phyloP scores from a whole-genome alignment of 2,329 filamentous ascomycete genomes.

The Cyphellophora europaea region DNA sequence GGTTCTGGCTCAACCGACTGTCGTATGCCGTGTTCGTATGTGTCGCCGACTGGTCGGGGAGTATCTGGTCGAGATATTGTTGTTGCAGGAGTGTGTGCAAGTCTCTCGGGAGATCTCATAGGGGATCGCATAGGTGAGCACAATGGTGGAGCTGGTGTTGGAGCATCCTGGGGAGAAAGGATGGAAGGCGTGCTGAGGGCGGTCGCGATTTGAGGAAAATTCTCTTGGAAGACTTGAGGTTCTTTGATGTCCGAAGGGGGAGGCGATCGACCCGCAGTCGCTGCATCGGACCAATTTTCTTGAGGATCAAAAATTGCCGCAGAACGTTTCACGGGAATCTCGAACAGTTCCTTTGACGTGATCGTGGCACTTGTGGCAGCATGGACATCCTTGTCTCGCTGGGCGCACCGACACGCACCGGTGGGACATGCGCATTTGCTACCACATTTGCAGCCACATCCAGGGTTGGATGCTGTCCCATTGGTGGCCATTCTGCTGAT shows the following conservation, averaged over 20 bases:
- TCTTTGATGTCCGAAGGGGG: not conserved
- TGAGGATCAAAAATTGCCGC: not conserved
- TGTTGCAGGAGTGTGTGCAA: no score
- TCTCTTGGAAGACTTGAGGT: not conserved
- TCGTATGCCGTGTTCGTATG: slow-evolving; percentile 5
- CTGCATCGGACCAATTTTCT: not conserved
- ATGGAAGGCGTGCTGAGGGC: not conserved
- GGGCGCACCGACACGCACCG: not conserved
- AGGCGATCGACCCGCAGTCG: not conserved
- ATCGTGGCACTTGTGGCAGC: not conserved
- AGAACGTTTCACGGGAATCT: not conserved
- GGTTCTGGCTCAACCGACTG: slow-evolving; percentile 13
- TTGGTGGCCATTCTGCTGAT: no score
- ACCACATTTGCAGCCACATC: not conserved
- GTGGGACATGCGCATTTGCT: not conserved
- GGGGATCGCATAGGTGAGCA: not conserved
- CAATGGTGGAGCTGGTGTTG: not conserved
- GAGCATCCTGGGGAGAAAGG: not conserved
- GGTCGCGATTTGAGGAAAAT: not conserved
- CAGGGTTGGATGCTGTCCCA: not conserved
- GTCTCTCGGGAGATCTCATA: no score
- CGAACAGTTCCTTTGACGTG: not conserved
- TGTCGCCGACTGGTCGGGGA: not conserved
- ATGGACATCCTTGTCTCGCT: no score
- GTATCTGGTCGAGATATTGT: not conserved